Evolutionary conservation across 805 yeast genomes (phyloP).

Genomic region (Cyberlindnera bimundalis): DNA sequence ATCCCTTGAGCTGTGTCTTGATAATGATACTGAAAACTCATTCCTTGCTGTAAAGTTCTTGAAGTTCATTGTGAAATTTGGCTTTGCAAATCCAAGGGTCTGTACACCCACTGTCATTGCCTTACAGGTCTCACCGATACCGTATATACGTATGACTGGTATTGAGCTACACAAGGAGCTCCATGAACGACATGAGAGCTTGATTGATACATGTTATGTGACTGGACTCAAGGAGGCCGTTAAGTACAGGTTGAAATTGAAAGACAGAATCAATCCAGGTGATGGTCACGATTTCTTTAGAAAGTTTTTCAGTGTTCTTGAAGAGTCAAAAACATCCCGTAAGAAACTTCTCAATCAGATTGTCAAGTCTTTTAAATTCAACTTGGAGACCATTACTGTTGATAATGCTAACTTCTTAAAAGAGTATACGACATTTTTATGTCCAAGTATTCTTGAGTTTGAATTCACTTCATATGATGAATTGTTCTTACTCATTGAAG

Average conservation of each 20-base stretch:
- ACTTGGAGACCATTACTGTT: slow-evolving; percentile 26
- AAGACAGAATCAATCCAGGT: slow-evolving; percentile 13
- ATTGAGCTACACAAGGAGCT: slow-evolving; percentile 49
- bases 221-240: slow-evolving; percentile 61
- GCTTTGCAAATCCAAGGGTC: slow-evolving; percentile 71
- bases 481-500: slow-evolving; percentile 40
- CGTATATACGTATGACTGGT: slow-evolving; percentile 45
- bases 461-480: slow-evolving; percentile 49
- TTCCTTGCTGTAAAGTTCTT: slow-evolving; percentile 51
- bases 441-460: slow-evolving; percentile 38
- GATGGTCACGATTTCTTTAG: slow-evolving; percentile 33
- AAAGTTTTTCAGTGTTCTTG: slow-evolving; percentile 41
- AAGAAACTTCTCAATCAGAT: slow-evolving; percentile 39
- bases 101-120: slow-evolving; percentile 72
- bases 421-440: slow-evolving; percentile 31
- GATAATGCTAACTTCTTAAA: slow-evolving; percentile 16
- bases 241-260: slow-evolving; percentile 35
- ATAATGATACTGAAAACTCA: slow-evolving; percentile 44
- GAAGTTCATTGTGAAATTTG: slow-evolving; percentile 54
- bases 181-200: slow-evolving; percentile 64
- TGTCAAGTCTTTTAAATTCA: slow-evolving; percentile 31
- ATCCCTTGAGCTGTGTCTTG: slow-evolving; percentile 47
- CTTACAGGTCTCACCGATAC: slow-evolving; percentile 50
- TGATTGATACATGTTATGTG: slow-evolving; percentile 60
- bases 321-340: slow-evolving; percentile 36